These are phyloP conservation scores for Cyathus striatus DNA, from an alignment of 768 basidiomycete species.

Conservation along the genomic window DNA sequence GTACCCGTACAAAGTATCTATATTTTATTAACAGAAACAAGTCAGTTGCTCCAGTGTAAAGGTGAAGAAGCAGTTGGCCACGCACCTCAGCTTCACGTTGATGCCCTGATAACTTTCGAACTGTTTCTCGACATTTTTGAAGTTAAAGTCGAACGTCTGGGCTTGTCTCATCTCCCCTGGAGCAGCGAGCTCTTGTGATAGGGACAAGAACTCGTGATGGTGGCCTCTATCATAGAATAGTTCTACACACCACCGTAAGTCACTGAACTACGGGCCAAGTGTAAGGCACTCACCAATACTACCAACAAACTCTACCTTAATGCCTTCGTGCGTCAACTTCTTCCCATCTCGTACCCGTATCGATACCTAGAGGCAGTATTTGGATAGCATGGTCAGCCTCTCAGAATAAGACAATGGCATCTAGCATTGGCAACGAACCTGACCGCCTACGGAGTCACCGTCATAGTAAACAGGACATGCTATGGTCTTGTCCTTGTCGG, in stretches of 20 bases:
- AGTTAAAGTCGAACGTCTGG: conserved; percentile 93
- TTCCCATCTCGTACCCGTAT: conserved; percentile 93
- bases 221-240: conserved; percentile 97
- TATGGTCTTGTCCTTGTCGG: conserved; percentile 80
- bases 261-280: not conserved
- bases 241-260: conserved; percentile 33
- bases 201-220: conserved; percentile 94
- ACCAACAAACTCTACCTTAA: conserved; percentile 96
- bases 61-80: conserved; percentile 5
- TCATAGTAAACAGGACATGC: conserved; percentile 94
- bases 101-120: conserved; percentile 98
- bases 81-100: conserved; percentile 93
- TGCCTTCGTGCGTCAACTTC: conserved; percentile 91
- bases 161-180: conserved; percentile 97
- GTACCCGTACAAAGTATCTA: conserved; percentile 91
- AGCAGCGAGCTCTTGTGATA: conserved; percentile 91
- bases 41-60: no score
- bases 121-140: conserved; percentile 99
- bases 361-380: conserved; percentile 52
- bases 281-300: conserved; percentile 68
- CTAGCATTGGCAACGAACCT: conserved; percentile 42
- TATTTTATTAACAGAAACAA: conserved; percentile 6
- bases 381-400: not conserved
- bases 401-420: not conserved
- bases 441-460: conserved; percentile 86